phyloP scores from a whole-genome alignment of 2,329 filamentous ascomycete species.

The Nothopassalora personata region DNA sequence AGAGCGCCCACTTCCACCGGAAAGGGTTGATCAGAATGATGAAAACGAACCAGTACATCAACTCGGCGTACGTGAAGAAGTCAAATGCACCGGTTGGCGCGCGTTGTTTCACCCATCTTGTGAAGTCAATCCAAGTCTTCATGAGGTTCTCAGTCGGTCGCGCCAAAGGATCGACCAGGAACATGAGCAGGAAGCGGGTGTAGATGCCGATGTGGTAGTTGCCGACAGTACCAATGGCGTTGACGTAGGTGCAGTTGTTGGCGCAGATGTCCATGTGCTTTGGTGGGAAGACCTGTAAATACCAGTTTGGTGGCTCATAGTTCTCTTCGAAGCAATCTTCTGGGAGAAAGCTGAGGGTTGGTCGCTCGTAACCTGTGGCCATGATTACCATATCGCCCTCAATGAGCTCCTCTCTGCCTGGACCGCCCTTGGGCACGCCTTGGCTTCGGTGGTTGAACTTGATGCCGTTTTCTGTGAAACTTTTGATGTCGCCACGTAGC shows the following conservation, averaged over 20 bases:
- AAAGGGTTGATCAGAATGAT: conserved; percentile 76
- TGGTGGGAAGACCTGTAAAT: conserved; percentile 79
- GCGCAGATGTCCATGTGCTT: conserved; percentile 66
- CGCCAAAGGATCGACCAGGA: conserved; percentile 71
- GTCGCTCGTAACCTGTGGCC: conserved; percentile 76
- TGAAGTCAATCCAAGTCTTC: conserved; percentile 84
- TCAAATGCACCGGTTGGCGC: conserved; percentile 74
- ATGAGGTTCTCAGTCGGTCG: conserved; percentile 69
- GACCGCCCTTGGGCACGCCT: conserved; percentile 70
- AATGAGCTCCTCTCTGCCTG: conserved; percentile 61
- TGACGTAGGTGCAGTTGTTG: conserved; percentile 79
- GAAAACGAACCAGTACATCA: conserved; percentile 81
- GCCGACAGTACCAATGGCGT: conserved; percentile 74
- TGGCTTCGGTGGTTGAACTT: conserved; percentile 64
- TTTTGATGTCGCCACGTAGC: conserved; percentile 73
- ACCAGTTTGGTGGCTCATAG: conserved; percentile 80
- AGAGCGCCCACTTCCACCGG: conserved; percentile 82
- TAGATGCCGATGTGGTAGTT: conserved; percentile 91
- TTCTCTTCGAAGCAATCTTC: conserved; percentile 65
- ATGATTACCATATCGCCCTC: conserved; percentile 73
- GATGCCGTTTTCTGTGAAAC: conserved; percentile 57
- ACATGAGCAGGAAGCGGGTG: conserved; percentile 80
- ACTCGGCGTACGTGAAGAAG: conserved; percentile 82
- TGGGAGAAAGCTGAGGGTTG: conserved; percentile 68
- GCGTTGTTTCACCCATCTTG: conserved; percentile 61